Evolutionary conservation across 2,329 filamentous ascomycete genomes (phyloP).

Genomic region (Aspergillus sp.): DNA sequence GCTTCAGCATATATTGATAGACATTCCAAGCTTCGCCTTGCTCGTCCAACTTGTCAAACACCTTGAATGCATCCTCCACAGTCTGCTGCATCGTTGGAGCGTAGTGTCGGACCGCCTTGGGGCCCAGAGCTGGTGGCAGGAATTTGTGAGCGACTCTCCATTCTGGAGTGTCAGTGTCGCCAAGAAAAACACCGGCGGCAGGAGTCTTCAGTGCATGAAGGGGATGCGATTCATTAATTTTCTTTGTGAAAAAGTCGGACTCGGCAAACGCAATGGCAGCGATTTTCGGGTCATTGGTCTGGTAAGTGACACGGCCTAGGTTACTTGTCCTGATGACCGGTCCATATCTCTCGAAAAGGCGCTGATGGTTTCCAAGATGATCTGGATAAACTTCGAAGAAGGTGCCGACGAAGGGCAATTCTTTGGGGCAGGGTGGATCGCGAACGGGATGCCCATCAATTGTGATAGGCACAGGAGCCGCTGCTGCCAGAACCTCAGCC

Average conservation of each 20-base stretch:
- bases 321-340: conserved; percentile 54
- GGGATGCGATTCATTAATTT: conserved; percentile 40
- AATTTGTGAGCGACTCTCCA: conserved; percentile 58
- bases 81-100: conserved; percentile 58
- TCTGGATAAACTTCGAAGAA: conserved; percentile 58
- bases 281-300: conserved; percentile 52
- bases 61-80: conserved; percentile 50
- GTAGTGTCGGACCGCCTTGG: conserved; percentile 62
- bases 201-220: conserved; percentile 27
- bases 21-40: conserved; percentile 47
- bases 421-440: conserved; percentile 22
- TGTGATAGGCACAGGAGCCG: conserved; percentile 21
- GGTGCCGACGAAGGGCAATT: conserved; percentile 47
- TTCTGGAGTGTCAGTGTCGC: conserved; percentile 32
- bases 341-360: conserved; percentile 54
- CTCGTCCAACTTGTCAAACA: conserved; percentile 51
- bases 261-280: conserved; percentile 51
- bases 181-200: conserved; percentile 31
- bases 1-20: conserved; percentile 52
- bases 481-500: conserved; percentile 13
- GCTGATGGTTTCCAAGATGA: conserved; percentile 57
- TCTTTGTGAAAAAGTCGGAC: conserved; percentile 55
- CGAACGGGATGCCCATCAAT: conserved; percentile 30
- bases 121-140: conserved; percentile 57
- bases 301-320: conserved; percentile 51